phyloP scores from a whole-genome alignment of 139 green algal genomes.

The Coelastrella sp. region DNA sequence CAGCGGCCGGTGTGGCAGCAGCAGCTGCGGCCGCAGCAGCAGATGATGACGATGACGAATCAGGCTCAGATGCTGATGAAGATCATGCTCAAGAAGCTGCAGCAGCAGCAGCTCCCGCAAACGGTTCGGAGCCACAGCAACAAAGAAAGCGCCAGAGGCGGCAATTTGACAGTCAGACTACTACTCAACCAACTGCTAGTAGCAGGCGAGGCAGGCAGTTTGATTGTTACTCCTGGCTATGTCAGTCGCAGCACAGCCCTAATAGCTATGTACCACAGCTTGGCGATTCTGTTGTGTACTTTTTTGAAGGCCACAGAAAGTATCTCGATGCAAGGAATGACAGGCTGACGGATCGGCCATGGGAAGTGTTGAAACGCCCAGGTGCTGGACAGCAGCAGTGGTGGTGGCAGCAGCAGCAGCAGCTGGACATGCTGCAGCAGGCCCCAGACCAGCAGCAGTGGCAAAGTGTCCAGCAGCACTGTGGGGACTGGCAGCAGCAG shows the following conservation, averaged over 20 bases:
- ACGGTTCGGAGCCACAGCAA: too few species aligned
- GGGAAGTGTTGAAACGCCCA: slow-evolving; percentile 39
- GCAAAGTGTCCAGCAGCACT: too few species aligned
- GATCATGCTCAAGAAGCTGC: not conserved
- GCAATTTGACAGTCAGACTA: not conserved
- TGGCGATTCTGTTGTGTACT: slow-evolving; percentile 81
- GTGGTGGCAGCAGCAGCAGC: slow-evolving; percentile 26
- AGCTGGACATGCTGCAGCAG: not conserved
- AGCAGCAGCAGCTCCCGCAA: too few species aligned
- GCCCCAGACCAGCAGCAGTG: not conserved
- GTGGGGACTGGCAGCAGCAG: not conserved
- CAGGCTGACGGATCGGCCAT: slow-evolving; percentile 60
- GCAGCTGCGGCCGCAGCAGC: slow-evolving; percentile 30
- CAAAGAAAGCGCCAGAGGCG: not conserved
- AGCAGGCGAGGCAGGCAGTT: not conserved
- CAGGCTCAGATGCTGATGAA: not conserved
- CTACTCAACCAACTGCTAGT: not conserved
- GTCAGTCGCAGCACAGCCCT: slow-evolving; percentile 33
- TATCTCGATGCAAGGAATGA: slow-evolving; percentile 52
- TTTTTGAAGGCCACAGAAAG: slow-evolving; percentile 68
- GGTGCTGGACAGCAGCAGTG: slow-evolving; percentile 15
- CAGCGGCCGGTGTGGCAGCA: slow-evolving; percentile 44
- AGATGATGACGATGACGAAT: slow-evolving; percentile 11
- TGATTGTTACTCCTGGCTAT: slow-evolving; percentile 68
- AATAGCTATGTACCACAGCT: slow-evolving; percentile 75